Percentiles rank a stretch among this genome's conserved stretches.
phyloP scores from a whole-genome alignment of 805 yeast genomes.

The Teunomyces lycoperdinae region DNA sequence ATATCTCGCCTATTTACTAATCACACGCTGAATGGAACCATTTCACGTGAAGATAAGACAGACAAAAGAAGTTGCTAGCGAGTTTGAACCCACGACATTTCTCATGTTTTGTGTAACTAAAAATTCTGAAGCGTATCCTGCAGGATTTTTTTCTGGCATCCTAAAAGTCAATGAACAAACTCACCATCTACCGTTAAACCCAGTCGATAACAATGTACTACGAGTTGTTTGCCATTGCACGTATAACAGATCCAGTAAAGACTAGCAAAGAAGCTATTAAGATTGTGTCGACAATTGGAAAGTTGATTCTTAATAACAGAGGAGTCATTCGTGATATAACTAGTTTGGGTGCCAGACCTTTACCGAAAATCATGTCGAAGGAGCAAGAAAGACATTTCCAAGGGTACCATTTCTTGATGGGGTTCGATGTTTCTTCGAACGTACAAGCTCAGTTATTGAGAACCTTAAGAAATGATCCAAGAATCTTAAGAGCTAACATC shows the following conservation, averaged over 20 bases:
- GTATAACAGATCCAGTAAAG: slow-evolving; percentile 60
- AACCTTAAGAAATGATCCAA: slow-evolving; percentile 82
- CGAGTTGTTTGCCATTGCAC: slow-evolving; percentile 86
- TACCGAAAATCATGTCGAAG: slow-evolving; percentile 79
- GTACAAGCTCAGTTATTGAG: slow-evolving; percentile 84
- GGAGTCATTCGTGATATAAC: slow-evolving; percentile 88
- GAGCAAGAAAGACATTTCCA: slow-evolving; percentile 88
- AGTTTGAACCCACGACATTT: not conserved
- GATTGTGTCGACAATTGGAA: slow-evolving; percentile 68
- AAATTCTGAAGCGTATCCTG: not conserved
- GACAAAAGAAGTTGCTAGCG: not conserved
- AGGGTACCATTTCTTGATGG: slow-evolving; percentile 83
- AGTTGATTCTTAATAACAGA: slow-evolving; percentile 78
- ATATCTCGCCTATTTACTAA: not conserved
- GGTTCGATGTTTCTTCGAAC: slow-evolving; percentile 81
- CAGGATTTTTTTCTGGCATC: not conserved
- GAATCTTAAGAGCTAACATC: slow-evolving; percentile 78
- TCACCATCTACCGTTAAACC: not conserved
- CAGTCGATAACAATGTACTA: slow-evolving; percentile 60
- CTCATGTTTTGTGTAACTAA: not conserved
- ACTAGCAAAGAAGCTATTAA: slow-evolving; percentile 40
- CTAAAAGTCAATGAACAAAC: not conserved
- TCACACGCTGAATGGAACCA: slow-evolving; percentile 2
- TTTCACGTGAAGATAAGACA: slow-evolving; percentile 2
- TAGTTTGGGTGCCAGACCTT: slow-evolving; percentile 71